A percentile compares a stretch with the other conserved stretches of the same genome.
Evolutionary conservation across 768 basidiomycete species (phyloP).

Genomic region (Pholiota molesta): DNA sequence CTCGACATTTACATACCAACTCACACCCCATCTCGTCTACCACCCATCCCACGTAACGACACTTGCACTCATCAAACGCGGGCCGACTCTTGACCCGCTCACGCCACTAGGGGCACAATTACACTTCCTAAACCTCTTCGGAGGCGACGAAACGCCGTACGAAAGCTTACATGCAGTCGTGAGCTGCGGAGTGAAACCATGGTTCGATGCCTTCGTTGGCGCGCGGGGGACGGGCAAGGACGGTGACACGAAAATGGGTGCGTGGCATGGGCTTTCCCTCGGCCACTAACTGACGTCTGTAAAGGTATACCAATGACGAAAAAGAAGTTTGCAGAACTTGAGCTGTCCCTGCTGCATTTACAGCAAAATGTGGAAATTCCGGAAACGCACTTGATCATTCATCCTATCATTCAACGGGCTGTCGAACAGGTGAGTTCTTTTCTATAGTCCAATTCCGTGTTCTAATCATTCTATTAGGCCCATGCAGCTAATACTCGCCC

Average conservation of each 20-base stretch:
- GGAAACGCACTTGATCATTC: conserved; percentile 90
- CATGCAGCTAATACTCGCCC: conserved; percentile 61
- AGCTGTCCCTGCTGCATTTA: conserved; percentile 89
- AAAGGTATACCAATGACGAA: conserved; percentile 94
- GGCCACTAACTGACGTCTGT: not conserved
- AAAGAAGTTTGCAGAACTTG: conserved; percentile 98
- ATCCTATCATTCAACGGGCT: conserved; percentile 85
- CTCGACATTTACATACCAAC: conserved; percentile 64
- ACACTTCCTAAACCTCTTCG: conserved; percentile 91
- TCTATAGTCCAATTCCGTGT: conserved; percentile 7
- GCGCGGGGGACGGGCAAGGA: conserved; percentile 77
- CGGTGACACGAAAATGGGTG: conserved; percentile 78
- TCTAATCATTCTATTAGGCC: conserved; percentile 31
- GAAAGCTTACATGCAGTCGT: conserved; percentile 95
- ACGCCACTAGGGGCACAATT: conserved; percentile 82
- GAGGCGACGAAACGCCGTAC: conserved; percentile 88
- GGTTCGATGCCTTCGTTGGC: conserved; percentile 97
- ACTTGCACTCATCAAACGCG: conserved; percentile 93
- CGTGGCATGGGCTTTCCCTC: conserved; percentile 13
- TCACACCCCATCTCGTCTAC: conserved; percentile 78
- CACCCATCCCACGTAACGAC: conserved; percentile 81
- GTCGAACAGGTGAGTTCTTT: conserved; percentile 62
- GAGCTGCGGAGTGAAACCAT: conserved; percentile 94
- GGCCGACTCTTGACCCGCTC: conserved; percentile 78
- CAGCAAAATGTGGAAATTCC: conserved; percentile 99